These are phyloP conservation scores for Podila horticola DNA, from an alignment of 192 early-diverging fungal genomes.

Conservation along the genomic window DNA sequence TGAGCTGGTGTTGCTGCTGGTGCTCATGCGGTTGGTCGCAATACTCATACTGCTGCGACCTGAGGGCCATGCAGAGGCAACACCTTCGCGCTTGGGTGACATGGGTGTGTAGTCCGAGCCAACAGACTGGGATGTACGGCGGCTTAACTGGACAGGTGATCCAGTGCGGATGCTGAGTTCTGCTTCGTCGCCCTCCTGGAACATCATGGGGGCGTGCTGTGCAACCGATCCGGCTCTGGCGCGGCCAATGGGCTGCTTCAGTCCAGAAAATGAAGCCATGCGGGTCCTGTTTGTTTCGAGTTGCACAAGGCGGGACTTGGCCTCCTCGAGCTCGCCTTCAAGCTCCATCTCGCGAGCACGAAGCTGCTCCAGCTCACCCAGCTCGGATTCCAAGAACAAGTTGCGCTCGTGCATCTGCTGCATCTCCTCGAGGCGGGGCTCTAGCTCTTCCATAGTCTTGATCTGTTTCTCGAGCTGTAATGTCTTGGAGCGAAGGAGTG, in stretches of 20 bases:
- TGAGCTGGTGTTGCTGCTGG: constrained; percentile 27
- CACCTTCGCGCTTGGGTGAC: constrained; percentile 14
- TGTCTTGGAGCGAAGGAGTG: constrained; percentile 27
- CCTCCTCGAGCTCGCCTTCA: constrained; percentile 25
- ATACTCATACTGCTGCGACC: constrained; percentile 41
- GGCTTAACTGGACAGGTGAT: constrained; percentile 5
- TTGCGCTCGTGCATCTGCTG: constrained; percentile 45
- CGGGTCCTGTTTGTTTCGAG: constrained; percentile 29
- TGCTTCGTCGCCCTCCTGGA: constrained; percentile 26
- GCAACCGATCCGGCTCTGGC: constrained; percentile 36
- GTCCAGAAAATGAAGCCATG: constrained; percentile 32
- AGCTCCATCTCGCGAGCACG: constrained; percentile 49
- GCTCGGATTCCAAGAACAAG: constrained; percentile 35
- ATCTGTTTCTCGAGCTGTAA: constrained; percentile 47
- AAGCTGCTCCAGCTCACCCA: constrained; percentile 42
- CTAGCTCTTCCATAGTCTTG: constrained; percentile 46
- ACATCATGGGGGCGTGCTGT: constrained; percentile 16
- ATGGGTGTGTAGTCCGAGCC: constrained; percentile 1
- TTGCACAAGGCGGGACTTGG: constrained; percentile 26
- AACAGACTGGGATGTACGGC: constrained; percentile 15
- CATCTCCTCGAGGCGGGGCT: constrained; percentile 37
- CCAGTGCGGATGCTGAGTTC: not conserved
- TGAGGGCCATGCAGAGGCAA: constrained; percentile 29
- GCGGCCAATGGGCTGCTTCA: constrained; percentile 13
- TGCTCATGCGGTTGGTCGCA: constrained; percentile 33